These are phyloP conservation scores for Boletus sp. DNA, from an alignment of 1,284 basidiomycete genomes.

Conservation along the genomic window DNA sequence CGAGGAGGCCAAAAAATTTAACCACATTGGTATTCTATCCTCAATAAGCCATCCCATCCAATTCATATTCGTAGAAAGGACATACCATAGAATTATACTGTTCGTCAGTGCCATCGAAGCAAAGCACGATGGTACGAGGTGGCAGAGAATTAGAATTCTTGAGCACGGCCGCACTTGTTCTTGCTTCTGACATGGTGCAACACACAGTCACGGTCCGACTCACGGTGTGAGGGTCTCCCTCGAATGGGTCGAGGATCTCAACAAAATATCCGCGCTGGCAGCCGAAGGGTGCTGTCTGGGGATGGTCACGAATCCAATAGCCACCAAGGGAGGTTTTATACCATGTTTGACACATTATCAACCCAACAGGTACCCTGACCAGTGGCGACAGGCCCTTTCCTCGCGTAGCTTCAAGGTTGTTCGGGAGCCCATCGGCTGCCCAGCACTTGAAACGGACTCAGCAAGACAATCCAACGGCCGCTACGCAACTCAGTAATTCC, in stretches of 20 bases:
- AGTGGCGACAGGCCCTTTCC: too few relatives aligned
- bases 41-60: neutral
- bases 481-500: too few relatives aligned
- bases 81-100: constrained; percentile 42
- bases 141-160: constrained; percentile 2
- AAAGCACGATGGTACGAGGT: constrained; percentile 50
- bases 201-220: neutral
- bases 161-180: neutral
- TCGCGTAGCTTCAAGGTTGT: too few relatives aligned
- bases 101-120: constrained; percentile 60
- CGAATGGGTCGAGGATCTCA: too few relatives aligned
- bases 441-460: too few relatives aligned
- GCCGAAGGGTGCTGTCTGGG: too few relatives aligned
- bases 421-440: too few relatives aligned
- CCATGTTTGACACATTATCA: neutral
- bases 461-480: too few relatives aligned
- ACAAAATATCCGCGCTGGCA: neutral
- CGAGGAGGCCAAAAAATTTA: constrained; percentile 58
- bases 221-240: neutral
- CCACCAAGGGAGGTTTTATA: constrained; percentile 8
- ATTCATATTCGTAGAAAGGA: neutral
- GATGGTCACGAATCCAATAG: neutral
- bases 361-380: too few relatives aligned
- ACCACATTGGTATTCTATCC: constrained; percentile 68
- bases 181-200: constrained; percentile 18